A percentile compares a stretch with the other conserved stretches of the same genome.
These are phyloP conservation scores for Wallemia hederae DNA, from an alignment of 1,284 basidiomycete species.

Conservation along the genomic window DNA sequence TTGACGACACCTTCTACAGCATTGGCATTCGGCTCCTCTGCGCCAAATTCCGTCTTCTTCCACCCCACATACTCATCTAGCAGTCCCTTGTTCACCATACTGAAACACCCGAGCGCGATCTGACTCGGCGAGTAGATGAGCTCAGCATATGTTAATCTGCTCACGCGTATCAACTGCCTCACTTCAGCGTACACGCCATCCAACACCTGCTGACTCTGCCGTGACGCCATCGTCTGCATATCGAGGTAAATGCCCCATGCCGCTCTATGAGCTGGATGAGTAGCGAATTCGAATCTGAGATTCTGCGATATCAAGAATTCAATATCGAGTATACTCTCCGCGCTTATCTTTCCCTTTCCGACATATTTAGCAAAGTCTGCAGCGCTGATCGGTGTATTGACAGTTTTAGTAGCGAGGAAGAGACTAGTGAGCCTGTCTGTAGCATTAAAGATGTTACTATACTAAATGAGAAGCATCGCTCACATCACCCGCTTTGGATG, in stretches of 20 bases:
- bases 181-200: constrained; percentile 29
- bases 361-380: constrained; percentile 53
- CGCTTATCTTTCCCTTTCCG: constrained; percentile 31
- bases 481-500: constrained; percentile 96
- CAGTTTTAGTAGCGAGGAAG: constrained; percentile 88
- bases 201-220: constrained; percentile 18
- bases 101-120: constrained; percentile 62
- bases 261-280: constrained; percentile 67
- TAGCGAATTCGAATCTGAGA: constrained; percentile 67
- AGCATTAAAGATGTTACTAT: background rate
- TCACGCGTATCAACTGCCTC: constrained; percentile 30
- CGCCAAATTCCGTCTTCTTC: constrained; percentile 19
- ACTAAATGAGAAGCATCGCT: constrained; percentile 12
- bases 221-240: constrained; percentile 35
- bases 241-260: constrained; percentile 75
- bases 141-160: constrained; percentile 69
- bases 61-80: constrained; percentile 31
- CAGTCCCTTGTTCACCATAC: constrained; percentile 29
- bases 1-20: constrained; percentile 26
- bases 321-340: constrained; percentile 58
- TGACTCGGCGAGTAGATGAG: constrained; percentile 75
- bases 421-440: constrained; percentile 57
- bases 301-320: constrained; percentile 90
- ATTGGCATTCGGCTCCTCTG: constrained; percentile 17
- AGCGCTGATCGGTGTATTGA: constrained; percentile 66